Conservation (phyloP, 768 basidiomycete genomes). For the Pisolithus sp. region DNA sequence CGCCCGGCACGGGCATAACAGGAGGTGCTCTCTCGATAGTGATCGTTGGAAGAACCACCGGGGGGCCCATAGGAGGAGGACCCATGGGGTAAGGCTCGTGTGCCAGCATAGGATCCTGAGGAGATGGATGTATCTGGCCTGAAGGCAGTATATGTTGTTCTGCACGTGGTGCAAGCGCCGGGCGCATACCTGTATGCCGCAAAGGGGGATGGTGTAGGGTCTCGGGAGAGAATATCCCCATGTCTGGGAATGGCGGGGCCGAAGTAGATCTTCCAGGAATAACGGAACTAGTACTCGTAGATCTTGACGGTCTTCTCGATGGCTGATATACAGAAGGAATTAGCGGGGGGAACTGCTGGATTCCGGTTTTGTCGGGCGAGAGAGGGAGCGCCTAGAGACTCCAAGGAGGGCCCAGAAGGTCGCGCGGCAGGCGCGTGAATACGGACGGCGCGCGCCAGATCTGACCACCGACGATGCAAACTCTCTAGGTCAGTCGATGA, state of each 20-base stretch:
- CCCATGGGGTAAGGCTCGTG: background rate
- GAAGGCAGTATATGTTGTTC: slow-evolving; percentile 14
- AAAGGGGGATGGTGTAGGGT: slow-evolving; percentile 5
- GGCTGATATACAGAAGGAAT: slow-evolving; percentile 52
- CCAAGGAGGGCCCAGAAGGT: slow-evolving; percentile 45
- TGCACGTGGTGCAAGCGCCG: background rate
- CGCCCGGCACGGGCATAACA: background rate
- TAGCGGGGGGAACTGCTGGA: slow-evolving; percentile 46
- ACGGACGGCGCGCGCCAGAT: slow-evolving; percentile 23
- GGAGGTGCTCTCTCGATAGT: background rate
- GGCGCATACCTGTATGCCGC: slow-evolving; percentile 7
- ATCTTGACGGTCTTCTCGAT: slow-evolving; percentile 31
- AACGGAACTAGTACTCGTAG: slow-evolving; percentile 38
- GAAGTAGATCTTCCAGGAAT: slow-evolving; percentile 16
- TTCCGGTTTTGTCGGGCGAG: slow-evolving; percentile 32
- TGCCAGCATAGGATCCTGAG: background rate
- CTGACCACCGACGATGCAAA: slow-evolving; percentile 21
- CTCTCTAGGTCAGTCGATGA: slow-evolving; percentile 23
- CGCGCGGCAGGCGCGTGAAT: slow-evolving; percentile 40
- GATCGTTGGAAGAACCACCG: background rate
- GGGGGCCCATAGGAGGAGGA: background rate
- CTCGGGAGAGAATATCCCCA: slow-evolving; percentile 17
- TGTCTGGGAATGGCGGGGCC: slow-evolving; percentile 24
- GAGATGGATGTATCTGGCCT: slow-evolving; percentile 9
- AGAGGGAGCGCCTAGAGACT: slow-evolving; percentile 48